Conservation (phyloP, 176 grass and related monocot genomes). For the Alopecurus myosuroides region DNA sequence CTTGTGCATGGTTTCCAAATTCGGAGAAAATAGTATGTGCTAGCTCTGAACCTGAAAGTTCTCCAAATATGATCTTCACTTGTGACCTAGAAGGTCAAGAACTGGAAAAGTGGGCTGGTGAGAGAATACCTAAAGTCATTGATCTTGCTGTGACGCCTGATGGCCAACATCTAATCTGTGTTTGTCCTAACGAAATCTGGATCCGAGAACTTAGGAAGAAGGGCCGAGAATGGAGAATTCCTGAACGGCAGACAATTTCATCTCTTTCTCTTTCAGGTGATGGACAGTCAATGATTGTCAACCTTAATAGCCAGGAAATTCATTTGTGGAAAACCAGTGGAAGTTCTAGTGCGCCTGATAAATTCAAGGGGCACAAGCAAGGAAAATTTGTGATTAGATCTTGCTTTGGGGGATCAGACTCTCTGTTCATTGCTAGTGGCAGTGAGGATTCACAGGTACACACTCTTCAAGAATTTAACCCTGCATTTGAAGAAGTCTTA, state of each 20-base stretch:
- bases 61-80: slow-evolving; percentile 70
- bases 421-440: slow-evolving; percentile 79
- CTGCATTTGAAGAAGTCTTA: background rate
- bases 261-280: slow-evolving; percentile 83
- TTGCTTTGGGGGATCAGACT: slow-evolving; percentile 88
- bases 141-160: slow-evolving; percentile 82
- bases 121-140: slow-evolving; percentile 90
- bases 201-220: slow-evolving; percentile 65
- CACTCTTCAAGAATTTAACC: background rate
- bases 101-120: slow-evolving; percentile 78
- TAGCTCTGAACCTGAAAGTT: slow-evolving; percentile 38
- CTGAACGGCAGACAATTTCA: slow-evolving; percentile 58
- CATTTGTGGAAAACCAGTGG: slow-evolving; percentile 78
- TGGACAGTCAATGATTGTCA: slow-evolving; percentile 77
- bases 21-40: slow-evolving; percentile 91
- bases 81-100: slow-evolving; percentile 81
- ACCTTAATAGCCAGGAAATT: slow-evolving; percentile 91
- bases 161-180: slow-evolving; percentile 62
- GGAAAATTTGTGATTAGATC: slow-evolving; percentile 83
- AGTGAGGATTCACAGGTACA: slow-evolving; percentile 97
- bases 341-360: slow-evolving; percentile 43
- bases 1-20: slow-evolving; percentile 91
- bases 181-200: slow-evolving; percentile 70
- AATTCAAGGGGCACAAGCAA: slow-evolving; percentile 85
- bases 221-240: slow-evolving; percentile 69